Percentiles rank a stretch among this genome's conserved stretches.
These are phyloP conservation scores for Trifolium pratense DNA, from an alignment of 306 rosid genomes.

Conservation along the genomic window DNA sequence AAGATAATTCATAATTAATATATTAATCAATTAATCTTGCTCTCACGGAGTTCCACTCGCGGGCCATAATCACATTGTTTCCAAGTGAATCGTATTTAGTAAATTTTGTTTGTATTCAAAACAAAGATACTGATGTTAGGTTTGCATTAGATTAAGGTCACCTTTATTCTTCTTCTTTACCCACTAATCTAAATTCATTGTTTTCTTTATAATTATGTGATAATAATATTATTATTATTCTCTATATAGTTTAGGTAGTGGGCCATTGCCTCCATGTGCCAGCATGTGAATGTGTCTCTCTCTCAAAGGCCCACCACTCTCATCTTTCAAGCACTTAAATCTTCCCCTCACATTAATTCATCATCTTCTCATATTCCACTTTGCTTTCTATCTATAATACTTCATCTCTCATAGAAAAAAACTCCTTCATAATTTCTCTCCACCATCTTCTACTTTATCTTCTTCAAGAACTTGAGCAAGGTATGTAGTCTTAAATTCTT, in stretches of 20 bases:
- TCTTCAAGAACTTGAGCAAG: slow-evolving; percentile 39
- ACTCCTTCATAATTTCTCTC: slow-evolving; percentile 31
- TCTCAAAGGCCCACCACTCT: slow-evolving; percentile 70
- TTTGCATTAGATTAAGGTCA: slow-evolving; percentile 58
- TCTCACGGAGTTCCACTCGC: slow-evolving; percentile 47
- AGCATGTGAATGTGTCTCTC: slow-evolving; percentile 93
- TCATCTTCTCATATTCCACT: slow-evolving; percentile 42
- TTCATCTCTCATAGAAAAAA: slow-evolving; percentile 47
- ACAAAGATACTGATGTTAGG: slow-evolving; percentile 65
- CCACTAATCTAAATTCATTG: slow-evolving; percentile 39
- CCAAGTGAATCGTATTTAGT: slow-evolving; percentile 50
- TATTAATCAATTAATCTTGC: not conserved
- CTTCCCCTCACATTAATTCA: slow-evolving; percentile 58
- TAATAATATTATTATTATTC: slow-evolving; percentile 39
- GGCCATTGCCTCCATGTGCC: slow-evolving; percentile 92
- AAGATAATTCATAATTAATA: not conserved
- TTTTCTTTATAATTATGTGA: slow-evolving; percentile 27
- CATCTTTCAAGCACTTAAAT: slow-evolving; percentile 70
- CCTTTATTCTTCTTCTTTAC: slow-evolving; percentile 58
- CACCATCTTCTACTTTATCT: slow-evolving; percentile 32
- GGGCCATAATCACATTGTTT: slow-evolving; percentile 52
- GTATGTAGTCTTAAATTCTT: slow-evolving; percentile 29
- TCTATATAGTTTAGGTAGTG: slow-evolving; percentile 65
- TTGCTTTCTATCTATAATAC: slow-evolving; percentile 34
- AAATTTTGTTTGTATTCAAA: slow-evolving; percentile 64